These are phyloP conservation scores for Fusarium nematophilum DNA, from an alignment of 2,329 filamentous ascomycete species.

Conservation along the genomic window DNA sequence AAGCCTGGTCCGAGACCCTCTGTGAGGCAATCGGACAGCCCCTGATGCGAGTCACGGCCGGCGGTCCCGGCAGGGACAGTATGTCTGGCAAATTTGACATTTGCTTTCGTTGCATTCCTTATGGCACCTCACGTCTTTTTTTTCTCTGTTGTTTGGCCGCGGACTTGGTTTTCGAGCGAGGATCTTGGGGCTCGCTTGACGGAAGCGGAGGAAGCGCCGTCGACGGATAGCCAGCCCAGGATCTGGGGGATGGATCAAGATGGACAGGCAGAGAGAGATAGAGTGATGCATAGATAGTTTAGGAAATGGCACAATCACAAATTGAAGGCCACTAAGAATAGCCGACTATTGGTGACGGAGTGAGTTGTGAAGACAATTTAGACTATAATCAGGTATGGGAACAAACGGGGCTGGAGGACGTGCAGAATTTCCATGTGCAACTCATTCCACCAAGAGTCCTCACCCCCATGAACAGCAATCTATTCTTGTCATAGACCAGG, in stretches of 20 bases:
- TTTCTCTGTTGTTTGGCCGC: conserved; percentile 9
- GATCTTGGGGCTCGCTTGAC: conserved; percentile 8
- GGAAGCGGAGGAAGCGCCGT: conserved; percentile 25
- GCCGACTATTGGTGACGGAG: background rate
- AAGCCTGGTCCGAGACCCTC: conserved; percentile 37
- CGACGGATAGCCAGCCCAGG: conserved; percentile 9
- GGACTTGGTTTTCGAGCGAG: conserved; percentile 3
- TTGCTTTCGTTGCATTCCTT: conserved; percentile 47
- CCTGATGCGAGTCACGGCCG: conserved; percentile 43
- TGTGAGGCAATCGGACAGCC: conserved; percentile 38
- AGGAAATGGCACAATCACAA: conserved; percentile 46
- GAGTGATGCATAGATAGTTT: conserved; percentile 46
- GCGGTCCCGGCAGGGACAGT: conserved; percentile 41
- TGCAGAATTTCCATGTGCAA: no score
- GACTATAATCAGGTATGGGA: no score
- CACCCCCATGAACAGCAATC: no score
- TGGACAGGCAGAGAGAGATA: conserved; percentile 18
- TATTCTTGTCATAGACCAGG: no score
- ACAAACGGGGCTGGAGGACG: no score
- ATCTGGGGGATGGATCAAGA: conserved; percentile 18
- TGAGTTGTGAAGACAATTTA: no score
- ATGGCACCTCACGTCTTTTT: conserved; percentile 28
- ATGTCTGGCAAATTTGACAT: conserved; percentile 47
- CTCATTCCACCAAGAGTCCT: no score
- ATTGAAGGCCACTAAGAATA: conserved; percentile 32